Evolutionary conservation across 2,329 filamentous ascomycete species (phyloP).

Genomic region (Aspergillus eucalypticola): DNA sequence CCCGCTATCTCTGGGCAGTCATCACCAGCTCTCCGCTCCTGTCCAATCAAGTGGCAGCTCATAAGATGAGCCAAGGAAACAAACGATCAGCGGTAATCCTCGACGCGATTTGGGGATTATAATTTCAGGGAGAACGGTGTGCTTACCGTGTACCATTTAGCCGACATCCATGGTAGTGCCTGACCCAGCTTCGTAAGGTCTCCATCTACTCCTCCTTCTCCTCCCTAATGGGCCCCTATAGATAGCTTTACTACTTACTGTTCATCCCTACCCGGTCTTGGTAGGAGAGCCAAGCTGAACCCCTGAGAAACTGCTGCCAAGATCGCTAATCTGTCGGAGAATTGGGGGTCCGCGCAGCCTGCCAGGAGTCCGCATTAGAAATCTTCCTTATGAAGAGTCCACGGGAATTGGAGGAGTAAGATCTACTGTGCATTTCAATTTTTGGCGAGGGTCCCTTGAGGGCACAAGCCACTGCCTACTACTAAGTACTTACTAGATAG

Average conservation of each 20-base stretch:
- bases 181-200: too few species aligned
- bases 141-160: not conserved
- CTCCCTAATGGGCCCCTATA: too few species aligned
- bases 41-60: not conserved
- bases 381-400: not conserved
- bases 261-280: too few species aligned
- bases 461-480: not conserved
- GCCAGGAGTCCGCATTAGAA: not conserved
- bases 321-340: conserved; percentile 1
- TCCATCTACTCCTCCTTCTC: too few species aligned
- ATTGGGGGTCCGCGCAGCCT: not conserved
- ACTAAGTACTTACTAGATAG: too few species aligned
- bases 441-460: not conserved
- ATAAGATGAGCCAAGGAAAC: not conserved
- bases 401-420: not conserved
- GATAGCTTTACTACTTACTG: too few species aligned
- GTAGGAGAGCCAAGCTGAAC: too few species aligned
- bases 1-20: not conserved
- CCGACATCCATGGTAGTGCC: too few species aligned
- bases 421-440: not conserved
- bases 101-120: too few species aligned
- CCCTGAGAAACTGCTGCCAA: not conserved
- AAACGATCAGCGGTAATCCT: not conserved
- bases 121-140: too few species aligned
- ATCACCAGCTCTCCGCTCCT: not conserved